Evolutionary conservation across 2,329 filamentous ascomycete genomes (phyloP).

Genomic region (Nothopassalora personata): DNA sequence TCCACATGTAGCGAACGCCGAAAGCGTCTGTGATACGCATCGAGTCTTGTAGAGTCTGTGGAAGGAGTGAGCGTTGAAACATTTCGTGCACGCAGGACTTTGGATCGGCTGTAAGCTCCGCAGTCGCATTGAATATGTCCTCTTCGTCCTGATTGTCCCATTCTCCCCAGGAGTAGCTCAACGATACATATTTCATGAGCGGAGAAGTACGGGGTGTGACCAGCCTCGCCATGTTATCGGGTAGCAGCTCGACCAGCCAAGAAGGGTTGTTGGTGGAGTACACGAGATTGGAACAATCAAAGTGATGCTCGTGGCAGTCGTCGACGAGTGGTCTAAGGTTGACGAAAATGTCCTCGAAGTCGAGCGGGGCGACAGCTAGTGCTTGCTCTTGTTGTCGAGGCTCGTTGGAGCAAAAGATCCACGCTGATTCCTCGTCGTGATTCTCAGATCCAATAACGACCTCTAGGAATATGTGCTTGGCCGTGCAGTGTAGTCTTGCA

Average conservation of each 20-base stretch:
- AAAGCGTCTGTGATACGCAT: not conserved
- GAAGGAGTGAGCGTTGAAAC: not conserved
- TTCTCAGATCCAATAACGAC: not conserved
- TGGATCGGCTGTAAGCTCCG: not conserved
- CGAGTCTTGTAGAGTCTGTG: slow-evolving; percentile 2
- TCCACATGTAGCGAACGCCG: slow-evolving; percentile 1
- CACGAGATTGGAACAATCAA: not conserved
- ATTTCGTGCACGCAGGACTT: not conserved
- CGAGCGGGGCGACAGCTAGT: not conserved
- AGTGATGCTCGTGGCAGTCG: not conserved
- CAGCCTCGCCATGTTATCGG: not conserved
- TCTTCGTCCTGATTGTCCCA: not conserved
- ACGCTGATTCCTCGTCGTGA: not conserved
- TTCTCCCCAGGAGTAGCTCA: slow-evolving; percentile 7
- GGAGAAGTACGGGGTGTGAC: not conserved
- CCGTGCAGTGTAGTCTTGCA: not conserved
- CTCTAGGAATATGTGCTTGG: not conserved
- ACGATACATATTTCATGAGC: not conserved
- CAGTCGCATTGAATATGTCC: not conserved
- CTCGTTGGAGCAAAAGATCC: slow-evolving; percentile 1
- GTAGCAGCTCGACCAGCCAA: not conserved
- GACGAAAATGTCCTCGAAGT: not conserved
- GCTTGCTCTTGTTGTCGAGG: not conserved
- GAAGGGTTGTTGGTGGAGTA: slow-evolving; percentile 1
- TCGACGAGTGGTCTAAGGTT: not conserved